phyloP scores from a whole-genome alignment of 371 early-diverging fungal genomes.

The Circinella umbellata region DNA sequence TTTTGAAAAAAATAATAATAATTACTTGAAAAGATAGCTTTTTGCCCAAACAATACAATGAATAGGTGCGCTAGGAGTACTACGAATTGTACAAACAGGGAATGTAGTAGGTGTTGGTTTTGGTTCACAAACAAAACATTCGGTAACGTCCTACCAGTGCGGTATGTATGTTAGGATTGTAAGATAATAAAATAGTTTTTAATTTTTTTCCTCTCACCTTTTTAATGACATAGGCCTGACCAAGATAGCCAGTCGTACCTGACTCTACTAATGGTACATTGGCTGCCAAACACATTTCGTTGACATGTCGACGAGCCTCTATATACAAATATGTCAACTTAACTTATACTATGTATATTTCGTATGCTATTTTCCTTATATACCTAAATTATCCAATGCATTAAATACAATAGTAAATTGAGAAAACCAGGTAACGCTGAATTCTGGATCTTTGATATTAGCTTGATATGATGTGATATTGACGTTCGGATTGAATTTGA shows the following conservation, averaged over 20 bases:
- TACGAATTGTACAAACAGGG: conserved; percentile 98
- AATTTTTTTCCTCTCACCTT: conserved; percentile 43
- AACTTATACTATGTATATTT: not conserved
- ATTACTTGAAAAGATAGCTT: conserved; percentile 81
- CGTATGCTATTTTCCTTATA: not conserved
- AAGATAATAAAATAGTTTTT: too few species aligned
- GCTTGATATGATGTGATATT: conserved; percentile 81
- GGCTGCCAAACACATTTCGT: conserved; percentile 93
- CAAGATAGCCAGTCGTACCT: conserved; percentile 96
- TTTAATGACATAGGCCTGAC: conserved; percentile 93
- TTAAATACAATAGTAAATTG: conserved; percentile 95
- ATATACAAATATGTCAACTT: not conserved
- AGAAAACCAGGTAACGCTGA: conserved; percentile 89
- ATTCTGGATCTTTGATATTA: conserved; percentile 86
- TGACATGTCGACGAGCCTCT: conserved; percentile 95
- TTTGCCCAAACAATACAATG: conserved; percentile 99
- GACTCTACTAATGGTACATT: conserved; percentile 94
- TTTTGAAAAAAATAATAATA: not conserved
- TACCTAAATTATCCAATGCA: conserved; percentile 98
- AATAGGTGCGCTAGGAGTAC: conserved; percentile 94
- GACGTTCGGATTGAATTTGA: conserved; percentile 81
- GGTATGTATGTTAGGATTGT: too few species aligned
- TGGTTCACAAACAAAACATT: conserved; percentile 98
- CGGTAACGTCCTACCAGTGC: conserved; percentile 56
- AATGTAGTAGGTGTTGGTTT: conserved; percentile 88